Conservation (phyloP, 257 asterid species). For the Paraleonurus japonicus region DNA sequence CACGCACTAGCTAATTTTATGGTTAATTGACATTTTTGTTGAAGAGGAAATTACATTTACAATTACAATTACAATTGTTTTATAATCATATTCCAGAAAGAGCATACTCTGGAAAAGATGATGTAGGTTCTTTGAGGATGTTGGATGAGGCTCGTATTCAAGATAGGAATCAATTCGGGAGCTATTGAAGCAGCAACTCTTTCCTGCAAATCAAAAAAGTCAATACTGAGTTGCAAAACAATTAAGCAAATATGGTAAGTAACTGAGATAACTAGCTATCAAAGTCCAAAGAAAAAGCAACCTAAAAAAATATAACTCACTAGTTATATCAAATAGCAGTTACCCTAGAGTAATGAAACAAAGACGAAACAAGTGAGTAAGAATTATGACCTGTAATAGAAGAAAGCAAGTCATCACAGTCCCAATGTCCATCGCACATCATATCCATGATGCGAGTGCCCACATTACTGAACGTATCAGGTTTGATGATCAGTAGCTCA, state of each 20-base stretch:
- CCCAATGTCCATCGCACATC: constrained; percentile 75
- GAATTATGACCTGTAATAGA: constrained; percentile 71
- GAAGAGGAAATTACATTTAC: too few relatives aligned
- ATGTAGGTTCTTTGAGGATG: constrained; percentile 81
- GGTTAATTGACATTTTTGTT: neutral
- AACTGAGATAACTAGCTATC: neutral
- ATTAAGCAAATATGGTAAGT: neutral
- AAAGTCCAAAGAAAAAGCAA: neutral
- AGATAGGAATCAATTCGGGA: constrained; percentile 79
- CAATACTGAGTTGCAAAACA: constrained; percentile 9
- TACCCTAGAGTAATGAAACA: constrained; percentile 8
- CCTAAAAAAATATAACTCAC: neutral
- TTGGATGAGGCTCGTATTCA: constrained; percentile 87
- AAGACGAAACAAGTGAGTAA: constrained; percentile 11
- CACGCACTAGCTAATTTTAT: neutral
- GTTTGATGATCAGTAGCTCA: constrained; percentile 23
- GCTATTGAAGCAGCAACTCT: constrained; percentile 90
- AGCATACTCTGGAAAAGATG: constrained; percentile 90
- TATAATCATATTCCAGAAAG: too few relatives aligned
- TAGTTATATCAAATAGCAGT: neutral
- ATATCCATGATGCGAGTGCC: constrained; percentile 72
- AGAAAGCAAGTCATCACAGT: constrained; percentile 66
- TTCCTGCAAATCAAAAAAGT: constrained; percentile 54
- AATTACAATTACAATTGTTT: neutral
- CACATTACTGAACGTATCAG: constrained; percentile 44